Conservation (phyloP, 2,329 filamentous ascomycete genomes). For the Daldinia sp. region DNA sequence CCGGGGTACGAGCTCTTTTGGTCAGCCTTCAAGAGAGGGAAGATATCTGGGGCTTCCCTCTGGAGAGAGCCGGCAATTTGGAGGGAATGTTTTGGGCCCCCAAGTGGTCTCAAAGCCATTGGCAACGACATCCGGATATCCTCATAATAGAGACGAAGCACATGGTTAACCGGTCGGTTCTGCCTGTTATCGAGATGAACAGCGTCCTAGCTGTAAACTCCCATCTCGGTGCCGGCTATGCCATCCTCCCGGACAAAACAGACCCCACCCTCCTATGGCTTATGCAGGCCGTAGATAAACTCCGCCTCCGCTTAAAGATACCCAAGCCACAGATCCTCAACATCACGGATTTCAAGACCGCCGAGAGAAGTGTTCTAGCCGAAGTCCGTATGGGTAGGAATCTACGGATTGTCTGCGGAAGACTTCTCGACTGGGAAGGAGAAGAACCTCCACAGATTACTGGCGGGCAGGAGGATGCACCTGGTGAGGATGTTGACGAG, state of each 20-base stretch:
- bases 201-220: constrained; percentile 39
- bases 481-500: constrained; percentile 5
- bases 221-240: constrained; percentile 41
- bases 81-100: constrained; percentile 44
- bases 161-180: constrained; percentile 40
- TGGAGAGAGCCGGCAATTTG: constrained; percentile 37
- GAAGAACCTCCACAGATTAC: constrained; percentile 13
- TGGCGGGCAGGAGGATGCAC: constrained; percentile 11
- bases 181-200: constrained; percentile 44
- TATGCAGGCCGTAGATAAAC: constrained; percentile 39
- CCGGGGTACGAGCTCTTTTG: constrained; percentile 42
- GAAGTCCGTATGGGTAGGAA: constrained; percentile 40
- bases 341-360: constrained; percentile 43
- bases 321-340: constrained; percentile 40
- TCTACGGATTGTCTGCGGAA: constrained; percentile 38
- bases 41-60: constrained; percentile 41
- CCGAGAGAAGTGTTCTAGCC: constrained; percentile 40
- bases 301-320: constrained; percentile 39
- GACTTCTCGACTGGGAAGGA: constrained; percentile 30
- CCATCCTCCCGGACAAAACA: constrained; percentile 43
- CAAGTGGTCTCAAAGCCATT: constrained; percentile 40
- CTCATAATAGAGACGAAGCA: constrained; percentile 42
- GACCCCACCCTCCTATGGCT: constrained; percentile 42
- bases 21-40: constrained; percentile 41
- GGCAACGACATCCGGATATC: constrained; percentile 43